Conservation (phyloP, 116 monocot species). For the Dioscorea cayenensis region DNA sequence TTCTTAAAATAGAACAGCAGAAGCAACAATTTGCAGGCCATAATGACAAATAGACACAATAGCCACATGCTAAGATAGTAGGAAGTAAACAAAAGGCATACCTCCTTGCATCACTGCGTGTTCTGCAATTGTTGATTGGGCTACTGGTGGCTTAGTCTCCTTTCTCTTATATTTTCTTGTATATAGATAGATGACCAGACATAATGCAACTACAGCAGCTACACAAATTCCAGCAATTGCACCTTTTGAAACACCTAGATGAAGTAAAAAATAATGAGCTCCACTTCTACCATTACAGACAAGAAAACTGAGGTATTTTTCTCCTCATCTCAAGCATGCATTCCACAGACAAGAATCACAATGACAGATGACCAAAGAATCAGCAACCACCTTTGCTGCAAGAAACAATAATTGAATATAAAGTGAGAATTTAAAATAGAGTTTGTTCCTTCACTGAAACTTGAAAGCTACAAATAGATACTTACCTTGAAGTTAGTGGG, state of each 20-base stretch:
- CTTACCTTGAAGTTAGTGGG: conserved; percentile 21
- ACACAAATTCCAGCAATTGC: conserved; percentile 42
- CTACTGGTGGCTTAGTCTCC: conserved; percentile 16
- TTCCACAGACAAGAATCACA: background rate
- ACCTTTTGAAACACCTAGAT: conserved; percentile 30
- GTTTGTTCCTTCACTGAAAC: background rate
- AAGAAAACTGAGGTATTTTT: background rate
- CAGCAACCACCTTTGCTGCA: conserved; percentile 34
- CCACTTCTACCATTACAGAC: background rate
- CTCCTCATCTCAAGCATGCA: background rate
- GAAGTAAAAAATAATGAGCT: conserved; percentile 9
- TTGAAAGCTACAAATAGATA: background rate
- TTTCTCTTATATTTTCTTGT: conserved; percentile 19
- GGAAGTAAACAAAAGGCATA: conserved; percentile 7
- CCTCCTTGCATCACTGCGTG: background rate
- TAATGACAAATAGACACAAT: background rate
- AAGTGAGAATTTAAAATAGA: background rate
- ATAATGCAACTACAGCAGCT: conserved; percentile 19
- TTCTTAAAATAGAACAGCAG: no score
- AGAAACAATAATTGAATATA: background rate
- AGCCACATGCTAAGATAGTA: background rate
- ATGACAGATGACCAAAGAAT: background rate
- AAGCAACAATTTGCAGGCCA: background rate
- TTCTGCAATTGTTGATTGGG: conserved; percentile 15
- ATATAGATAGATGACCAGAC: conserved; percentile 18